Evolutionary conservation across 257 asterid genomes (phyloP), one percentile per base, ranked within the genome.

Genomic region (Handroanthus guayacan): DNA sequence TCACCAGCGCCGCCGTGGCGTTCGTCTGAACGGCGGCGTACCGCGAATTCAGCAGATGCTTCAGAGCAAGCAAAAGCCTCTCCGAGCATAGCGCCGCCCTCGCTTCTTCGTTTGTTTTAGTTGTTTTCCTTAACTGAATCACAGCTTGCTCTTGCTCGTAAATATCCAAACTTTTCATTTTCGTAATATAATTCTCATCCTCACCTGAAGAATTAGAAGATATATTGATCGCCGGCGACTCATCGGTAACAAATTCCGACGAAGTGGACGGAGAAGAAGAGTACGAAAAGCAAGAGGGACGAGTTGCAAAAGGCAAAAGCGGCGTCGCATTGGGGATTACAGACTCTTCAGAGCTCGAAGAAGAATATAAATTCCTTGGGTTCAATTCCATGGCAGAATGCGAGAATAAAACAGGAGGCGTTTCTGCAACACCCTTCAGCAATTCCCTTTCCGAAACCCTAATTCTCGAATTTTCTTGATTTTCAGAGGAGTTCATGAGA

Each of bases 291-390:
- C 98, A 89, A 4, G 93, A 82, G 0, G 97, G 97, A 6, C 91
- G 91, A 5, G 91, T 91, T 0, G 89, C 79, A 48, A 89, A 95
- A 0, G 95, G 97, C 75, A 91, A 72, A 43, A 84, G 79, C 41
- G 94, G 93, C 43, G 97, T 81, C 17, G 80, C 61, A 47, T 91
- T 92, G 2, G 96, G 98, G 6, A 95, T 83, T 1, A 92, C 99
- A 3, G 99, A 95, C 80, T 93, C 99, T 37, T 88, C 98, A 2
- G 99, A 94, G 84, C 96, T 91, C 34, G 95, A 80, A 6, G 91
- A 86, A 37, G 85, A 86, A 69, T 85, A 81, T 16, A 81, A 69
- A 54, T 80, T 74, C 74, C 87, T 65, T 0, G 75, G 82, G 62
- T 80, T 85, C 71, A 88, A 67, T 18, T 88, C 98, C 6, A 91